Evolutionary conservation across 179 eudicot genomes (phyloP).

Genomic region (Pouteria campechiana): DNA sequence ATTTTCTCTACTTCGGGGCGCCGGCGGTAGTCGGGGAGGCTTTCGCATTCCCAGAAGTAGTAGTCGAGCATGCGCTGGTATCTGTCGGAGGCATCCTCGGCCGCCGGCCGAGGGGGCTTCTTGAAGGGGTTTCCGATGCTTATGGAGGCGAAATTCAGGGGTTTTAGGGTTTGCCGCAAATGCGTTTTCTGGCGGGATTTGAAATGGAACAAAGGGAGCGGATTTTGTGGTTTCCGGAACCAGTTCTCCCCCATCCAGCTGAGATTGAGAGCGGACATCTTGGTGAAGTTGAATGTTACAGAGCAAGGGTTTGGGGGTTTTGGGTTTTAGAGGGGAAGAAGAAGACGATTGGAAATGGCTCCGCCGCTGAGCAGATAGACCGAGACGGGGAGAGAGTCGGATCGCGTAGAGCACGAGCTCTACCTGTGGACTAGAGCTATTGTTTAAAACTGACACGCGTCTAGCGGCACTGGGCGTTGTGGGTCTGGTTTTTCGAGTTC

Average conservation of each 20-base stretch:
- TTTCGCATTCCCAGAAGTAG: constrained; percentile 74
- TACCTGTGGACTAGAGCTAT: too few species aligned
- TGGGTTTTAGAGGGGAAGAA: not conserved
- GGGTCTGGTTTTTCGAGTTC: too few species aligned
- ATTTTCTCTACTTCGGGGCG: constrained; percentile 60
- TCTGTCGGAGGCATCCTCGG: constrained; percentile 29
- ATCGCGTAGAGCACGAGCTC: too few species aligned
- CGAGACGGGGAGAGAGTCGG: too few species aligned
- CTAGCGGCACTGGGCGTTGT: too few species aligned
- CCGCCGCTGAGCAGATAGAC: not conserved
- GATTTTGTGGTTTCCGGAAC: constrained; percentile 56
- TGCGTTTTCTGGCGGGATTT: constrained; percentile 30
- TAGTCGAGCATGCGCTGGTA: constrained; percentile 61
- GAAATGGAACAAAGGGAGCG: constrained; percentile 34
- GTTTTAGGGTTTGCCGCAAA: constrained; percentile 21
- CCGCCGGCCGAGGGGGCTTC: not conserved
- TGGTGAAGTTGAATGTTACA: not conserved
- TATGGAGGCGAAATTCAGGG: constrained; percentile 35
- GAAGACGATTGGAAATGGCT: not conserved
- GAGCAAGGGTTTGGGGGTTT: not conserved
- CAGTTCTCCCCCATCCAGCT: constrained; percentile 53
- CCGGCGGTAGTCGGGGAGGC: constrained; percentile 53
- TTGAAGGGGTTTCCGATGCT: constrained; percentile 20
- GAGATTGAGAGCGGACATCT: constrained; percentile 65
- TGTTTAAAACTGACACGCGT: too few species aligned